Evolutionary conservation across 2,329 filamentous ascomycete genomes (phyloP), one percentile per base, ranked within the genome.

Genomic region (Dactylella cylindrospora): DNA sequence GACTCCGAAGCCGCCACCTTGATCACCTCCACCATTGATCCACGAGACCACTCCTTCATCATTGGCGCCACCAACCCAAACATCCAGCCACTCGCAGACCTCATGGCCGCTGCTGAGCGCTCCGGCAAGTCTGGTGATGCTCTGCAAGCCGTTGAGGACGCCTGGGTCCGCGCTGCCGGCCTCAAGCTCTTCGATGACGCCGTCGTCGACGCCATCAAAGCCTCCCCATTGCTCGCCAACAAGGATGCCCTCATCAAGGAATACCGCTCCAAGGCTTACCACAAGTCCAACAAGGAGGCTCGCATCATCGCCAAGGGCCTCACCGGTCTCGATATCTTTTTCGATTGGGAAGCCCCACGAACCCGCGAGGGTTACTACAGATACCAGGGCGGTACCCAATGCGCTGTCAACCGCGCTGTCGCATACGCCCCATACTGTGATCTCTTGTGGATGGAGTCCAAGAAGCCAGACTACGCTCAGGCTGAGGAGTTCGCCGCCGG

Each of bases 361-460:
- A 97, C 93, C 15, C 81, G 93, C 49, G 93, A 98, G 77, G 93
- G 93, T 9, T 98, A 85, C 81, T 97, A 95, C 79, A 81, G 93
- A 65, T 85, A 96, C 72, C 80, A 88, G 74, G 93, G 93, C 62
- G 93, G 93, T 60, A 95, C 88, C 70, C 84, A 90, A 74, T 95
- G 88, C 73, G 90, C 90, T 61, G 78, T 97, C 72, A 94, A 93
- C 79, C 84, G 91, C 40, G 91, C 90, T 26, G 77, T 95, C 57
- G 89, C 91, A 4, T 97, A 94, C 72, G 91, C 88, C 0, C 91
- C 93, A 1, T 95, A 94, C 76, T 86, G 86, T 65, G 91, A 97
- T 71, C 84, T 94, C 73, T 95, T 98, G 75, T 98, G 93, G 93
- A 98, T 98, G 93, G 93, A 98, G 81, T 91, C 86, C 77, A 96